phyloP scores from a whole-genome alignment of 2,329 filamentous ascomycete species.

The Clarireedia monteithiana region DNA sequence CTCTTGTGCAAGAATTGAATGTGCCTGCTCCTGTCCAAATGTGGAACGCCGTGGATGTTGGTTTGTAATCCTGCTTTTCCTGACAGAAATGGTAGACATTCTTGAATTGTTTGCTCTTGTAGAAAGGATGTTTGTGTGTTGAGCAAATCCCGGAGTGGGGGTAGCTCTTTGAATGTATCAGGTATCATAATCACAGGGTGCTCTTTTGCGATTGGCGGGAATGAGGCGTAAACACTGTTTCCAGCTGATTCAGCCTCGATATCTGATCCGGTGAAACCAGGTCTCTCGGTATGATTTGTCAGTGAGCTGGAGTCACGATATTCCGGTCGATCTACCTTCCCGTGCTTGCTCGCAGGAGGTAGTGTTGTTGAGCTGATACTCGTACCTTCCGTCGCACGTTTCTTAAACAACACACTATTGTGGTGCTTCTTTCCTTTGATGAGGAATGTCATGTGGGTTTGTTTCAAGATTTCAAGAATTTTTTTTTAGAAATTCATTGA shows the following conservation, averaged over 20 bases:
- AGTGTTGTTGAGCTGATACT: not conserved
- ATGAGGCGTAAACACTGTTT: constrained; percentile 9
- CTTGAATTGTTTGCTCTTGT: constrained; percentile 61
- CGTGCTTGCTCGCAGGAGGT: constrained; percentile 11
- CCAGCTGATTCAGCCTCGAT: constrained; percentile 10
- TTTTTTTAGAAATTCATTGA: constrained; percentile 2
- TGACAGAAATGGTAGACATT: constrained; percentile 61
- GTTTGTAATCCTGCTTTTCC: constrained; percentile 40
- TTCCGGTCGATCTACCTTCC: constrained; percentile 5
- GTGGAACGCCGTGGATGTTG: constrained; percentile 68
- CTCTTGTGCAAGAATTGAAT: constrained; percentile 53
- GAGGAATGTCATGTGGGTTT: constrained; percentile 25
- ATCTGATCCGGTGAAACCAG: constrained; percentile 8
- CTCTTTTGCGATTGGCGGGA: constrained; percentile 14
- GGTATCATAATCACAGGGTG: constrained; percentile 35
- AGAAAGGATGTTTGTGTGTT: constrained; percentile 58
- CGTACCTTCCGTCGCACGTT: constrained; percentile 15
- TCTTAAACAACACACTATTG: constrained; percentile 26
- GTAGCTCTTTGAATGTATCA: constrained; percentile 47
- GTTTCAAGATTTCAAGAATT: not conserved
- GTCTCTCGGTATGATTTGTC: constrained; percentile 8
- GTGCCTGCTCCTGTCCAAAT: constrained; percentile 58
- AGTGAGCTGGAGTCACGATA: constrained; percentile 4
- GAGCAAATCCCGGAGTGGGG: constrained; percentile 58
- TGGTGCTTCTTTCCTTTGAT: constrained; percentile 26